Evolutionary conservation across 345 rosid genomes (phyloP), one percentile per base, ranked within the genome.

Genomic region (Carallia brachiata): DNA sequence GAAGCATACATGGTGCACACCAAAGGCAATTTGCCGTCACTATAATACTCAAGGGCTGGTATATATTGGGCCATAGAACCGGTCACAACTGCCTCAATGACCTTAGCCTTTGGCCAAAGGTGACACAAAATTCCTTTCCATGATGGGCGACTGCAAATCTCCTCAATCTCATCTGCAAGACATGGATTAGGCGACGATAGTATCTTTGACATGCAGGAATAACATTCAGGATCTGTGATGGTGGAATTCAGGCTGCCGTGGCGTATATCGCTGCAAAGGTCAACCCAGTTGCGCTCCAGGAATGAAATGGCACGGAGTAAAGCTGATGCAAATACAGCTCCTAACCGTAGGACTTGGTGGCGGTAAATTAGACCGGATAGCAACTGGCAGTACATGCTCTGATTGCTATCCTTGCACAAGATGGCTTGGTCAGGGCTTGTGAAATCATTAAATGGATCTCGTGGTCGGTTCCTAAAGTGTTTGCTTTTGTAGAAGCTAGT

Each of bases 351-450:
- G 70, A 84, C 88, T 67, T 86, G 83, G 54, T 69, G 78, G 6
- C 86, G 87, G 55, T 84, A 83, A 63, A 86, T 66, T 30, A 88
- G 81, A 37, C 90, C 92, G 0, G 90, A 73, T 15, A 86, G 80
- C 76, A 86, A 73, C 83, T 88, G 90, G 82, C 92, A 86, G 50
- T 88, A 84, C 90, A 88, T 86, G 88, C 92, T 88, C 70, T 88
- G 92, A 71, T 67, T 60, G 75, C 88, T 82, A 28, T 88, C 88
- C 27, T 81, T 76, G 80, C 92, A 88, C 59, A 88, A 66, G 72
- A 88, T 86, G 57, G 87, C 77, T 31, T 73, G 84, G 66, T 86
- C 84, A 15, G 88, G 88, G 74, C 88, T 88, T 3, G 92, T 81
- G 63, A 63, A 79, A 65, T 88, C 85, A 36, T 84, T 81, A 69